Conservation (phyloP, 2,329 filamentous ascomycete genomes). For the Trichoderma sp. region DNA sequence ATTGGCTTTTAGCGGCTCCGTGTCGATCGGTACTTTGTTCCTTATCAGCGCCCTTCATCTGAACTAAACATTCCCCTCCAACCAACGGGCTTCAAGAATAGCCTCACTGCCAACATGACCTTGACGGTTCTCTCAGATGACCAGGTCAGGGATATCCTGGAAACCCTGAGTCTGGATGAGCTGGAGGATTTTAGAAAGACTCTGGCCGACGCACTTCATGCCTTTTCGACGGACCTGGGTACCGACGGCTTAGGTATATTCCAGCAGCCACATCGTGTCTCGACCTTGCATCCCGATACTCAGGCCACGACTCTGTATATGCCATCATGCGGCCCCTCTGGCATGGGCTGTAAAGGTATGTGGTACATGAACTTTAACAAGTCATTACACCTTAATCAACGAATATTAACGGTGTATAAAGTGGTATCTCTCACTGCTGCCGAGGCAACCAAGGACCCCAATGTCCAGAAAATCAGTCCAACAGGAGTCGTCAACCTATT, state of each 20-base stretch:
- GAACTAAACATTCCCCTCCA: not conserved
- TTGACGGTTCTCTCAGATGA: constrained; percentile 58
- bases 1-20: not conserved
- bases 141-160: constrained; percentile 53
- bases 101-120: constrained; percentile 43
- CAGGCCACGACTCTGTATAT: constrained; percentile 68
- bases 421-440: constrained; percentile 61
- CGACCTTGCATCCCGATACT: constrained; percentile 46
- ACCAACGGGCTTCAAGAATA: not conserved
- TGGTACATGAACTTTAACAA: constrained; percentile 5
- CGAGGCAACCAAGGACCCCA: constrained; percentile 28
- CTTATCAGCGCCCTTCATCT: not conserved
- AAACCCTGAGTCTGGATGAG: constrained; percentile 51
- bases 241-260: constrained; percentile 42
- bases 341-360: constrained; percentile 67
- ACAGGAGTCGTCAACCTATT: constrained; percentile 70
- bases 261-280: constrained; percentile 55
- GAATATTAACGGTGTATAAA: constrained; percentile 27
- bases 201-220: constrained; percentile 53
- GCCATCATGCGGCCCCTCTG: constrained; percentile 62
- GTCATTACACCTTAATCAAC: not conserved
- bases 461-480: constrained; percentile 43
- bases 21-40: not conserved
- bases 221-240: constrained; percentile 58
- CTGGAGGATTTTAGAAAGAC: constrained; percentile 49